Evolutionary conservation across 148 eudicot genomes (phyloP), one percentile per base, ranked within the genome.

Genomic region (Dysphania ambrosioides): DNA sequence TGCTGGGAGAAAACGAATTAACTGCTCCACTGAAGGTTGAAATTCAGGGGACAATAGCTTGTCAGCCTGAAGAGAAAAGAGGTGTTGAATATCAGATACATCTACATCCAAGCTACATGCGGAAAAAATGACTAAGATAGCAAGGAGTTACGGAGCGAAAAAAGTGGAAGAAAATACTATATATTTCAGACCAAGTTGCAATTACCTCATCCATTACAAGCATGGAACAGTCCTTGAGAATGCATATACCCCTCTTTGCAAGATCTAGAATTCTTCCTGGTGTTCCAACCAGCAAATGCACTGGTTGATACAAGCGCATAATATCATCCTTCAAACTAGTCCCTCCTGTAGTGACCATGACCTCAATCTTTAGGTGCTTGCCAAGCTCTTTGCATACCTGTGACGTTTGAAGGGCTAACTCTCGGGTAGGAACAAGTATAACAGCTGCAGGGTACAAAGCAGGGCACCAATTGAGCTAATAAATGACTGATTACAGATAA

Each of bases 301-400:
- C 97, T 56, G 97, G 97, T 74, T 92, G 96, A 77, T 92, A 92
- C 70, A 92, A 82, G 34, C 97, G 93, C 97, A 92, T 92, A 57
- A 92, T 92, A 76, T 90, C 97, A 80, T 92, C 97, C 81, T 84
- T 90, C 77, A 92, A 83, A 79, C 97, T 92, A 41, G 97, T 92
- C 44, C 97, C 97, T 55, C 97, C 96, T 12, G 96, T 92, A 53
- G 93, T 92, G 80, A 85, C 97, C 97, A 92, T 92, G 80, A 92
- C 93, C 77, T 88, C 84, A 81, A 92, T 83, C 56, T 90, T 83
- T 79, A 92, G 81, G 69, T 92, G 89, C 81, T 93, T 93, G 73
- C 93, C 98, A 68, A 93, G 92, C 89, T 93, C 98, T 80, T 93
- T 93, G 79, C 96, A 92, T 30, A 92, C 97, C 82, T 92, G 97